phyloP scores from a whole-genome alignment of 1,139 yeast species.

The Taphrina populina region DNA sequence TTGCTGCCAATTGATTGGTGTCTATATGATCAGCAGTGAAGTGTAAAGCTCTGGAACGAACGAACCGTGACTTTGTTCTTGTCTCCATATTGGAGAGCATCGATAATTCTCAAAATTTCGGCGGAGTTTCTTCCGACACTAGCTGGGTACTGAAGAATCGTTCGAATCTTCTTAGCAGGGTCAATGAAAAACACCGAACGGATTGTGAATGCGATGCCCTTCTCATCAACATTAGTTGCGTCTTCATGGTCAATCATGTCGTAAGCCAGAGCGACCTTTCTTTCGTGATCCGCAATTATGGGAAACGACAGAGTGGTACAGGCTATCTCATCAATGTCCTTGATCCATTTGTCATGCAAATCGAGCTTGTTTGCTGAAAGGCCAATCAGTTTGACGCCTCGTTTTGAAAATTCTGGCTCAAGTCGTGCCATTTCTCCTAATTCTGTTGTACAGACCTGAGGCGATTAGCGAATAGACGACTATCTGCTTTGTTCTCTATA shows the following conservation, averaged over 20 bases:
- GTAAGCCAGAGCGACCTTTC: constrained; percentile 76
- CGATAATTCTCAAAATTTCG: constrained; percentile 82
- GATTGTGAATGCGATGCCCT: constrained; percentile 68
- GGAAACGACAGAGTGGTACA: constrained; percentile 73
- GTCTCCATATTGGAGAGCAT: constrained; percentile 75
- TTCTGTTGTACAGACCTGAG: constrained; percentile 72
- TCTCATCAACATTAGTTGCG: constrained; percentile 68
- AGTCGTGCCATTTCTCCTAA: constrained; percentile 85
- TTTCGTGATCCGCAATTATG: constrained; percentile 77
- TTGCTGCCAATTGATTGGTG: constrained; percentile 42
- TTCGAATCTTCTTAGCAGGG: constrained; percentile 79
- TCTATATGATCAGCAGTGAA: background rate
- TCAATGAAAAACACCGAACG: constrained; percentile 87
- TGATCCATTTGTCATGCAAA: constrained; percentile 76
- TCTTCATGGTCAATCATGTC: constrained; percentile 93
- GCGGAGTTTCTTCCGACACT: constrained; percentile 87
- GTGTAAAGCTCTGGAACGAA: background rate
- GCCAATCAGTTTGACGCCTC: constrained; percentile 81
- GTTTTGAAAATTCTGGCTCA: constrained; percentile 75
- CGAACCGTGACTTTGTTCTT: constrained; percentile 65
- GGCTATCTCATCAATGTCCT: constrained; percentile 78
- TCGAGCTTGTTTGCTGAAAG: constrained; percentile 77
- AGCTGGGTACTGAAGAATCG: constrained; percentile 82
- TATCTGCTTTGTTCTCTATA: background rate
- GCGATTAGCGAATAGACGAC: background rate